Evolutionary conservation across 805 yeast genomes (phyloP).

Genomic region (Blastobotrys chiropterorum): DNA sequence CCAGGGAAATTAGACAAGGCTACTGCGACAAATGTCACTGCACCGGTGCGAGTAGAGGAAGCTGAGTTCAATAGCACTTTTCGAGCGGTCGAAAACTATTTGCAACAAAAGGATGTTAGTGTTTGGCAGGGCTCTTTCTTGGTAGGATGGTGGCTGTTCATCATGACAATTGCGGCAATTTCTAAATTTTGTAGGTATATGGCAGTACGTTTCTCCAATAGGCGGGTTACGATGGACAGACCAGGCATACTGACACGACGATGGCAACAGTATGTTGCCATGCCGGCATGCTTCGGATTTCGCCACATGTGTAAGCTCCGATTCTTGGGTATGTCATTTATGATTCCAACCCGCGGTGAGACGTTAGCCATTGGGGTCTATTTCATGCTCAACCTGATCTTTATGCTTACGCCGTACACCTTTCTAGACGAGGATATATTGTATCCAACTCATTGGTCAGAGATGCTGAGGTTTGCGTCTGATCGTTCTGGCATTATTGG

Average conservation of each 20-base stretch:
- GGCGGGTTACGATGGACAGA: constrained; percentile 20
- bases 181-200: constrained; percentile 9
- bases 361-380: constrained; percentile 38
- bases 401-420: constrained; percentile 28
- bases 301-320: constrained; percentile 27
- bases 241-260: constrained; percentile 16
- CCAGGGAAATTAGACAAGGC: constrained; percentile 13
- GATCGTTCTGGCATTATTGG: constrained; percentile 53
- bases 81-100: constrained; percentile 13
- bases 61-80: constrained; percentile 12
- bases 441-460: constrained; percentile 31
- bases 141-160: constrained; percentile 27
- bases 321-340: constrained; percentile 20
- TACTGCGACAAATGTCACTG: no score
- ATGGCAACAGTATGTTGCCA: constrained; percentile 25
- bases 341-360: constrained; percentile 52
- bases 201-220: constrained; percentile 19
- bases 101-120: constrained; percentile 24
- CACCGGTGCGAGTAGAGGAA: constrained; percentile 3
- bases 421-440: constrained; percentile 34
- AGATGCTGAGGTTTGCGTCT: constrained; percentile 38
- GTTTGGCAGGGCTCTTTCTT: constrained; percentile 29
- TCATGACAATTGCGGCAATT: constrained; percentile 15
- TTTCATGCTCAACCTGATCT: constrained; percentile 31
- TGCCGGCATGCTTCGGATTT: constrained; percentile 34